phyloP scores from a whole-genome alignment of 164 flowering plant genomes.

The Kingdonia uniflora region DNA sequence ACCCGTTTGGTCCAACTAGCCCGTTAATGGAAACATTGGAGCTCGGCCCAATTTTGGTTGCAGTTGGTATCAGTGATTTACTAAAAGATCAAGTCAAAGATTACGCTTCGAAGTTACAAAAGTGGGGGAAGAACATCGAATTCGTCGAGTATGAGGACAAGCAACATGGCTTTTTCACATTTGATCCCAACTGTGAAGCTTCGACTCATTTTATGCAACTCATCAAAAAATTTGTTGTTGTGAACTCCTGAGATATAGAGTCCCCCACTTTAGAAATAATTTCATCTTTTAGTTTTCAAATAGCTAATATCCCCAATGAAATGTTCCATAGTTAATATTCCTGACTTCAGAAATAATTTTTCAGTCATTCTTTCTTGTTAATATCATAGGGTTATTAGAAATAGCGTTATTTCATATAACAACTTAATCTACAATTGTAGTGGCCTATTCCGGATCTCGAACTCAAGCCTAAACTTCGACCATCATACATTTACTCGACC shows the following conservation, averaged over 20 bases:
- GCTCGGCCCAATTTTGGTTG: conserved; percentile 49
- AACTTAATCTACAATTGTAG: too few relatives aligned
- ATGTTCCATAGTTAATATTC: too few relatives aligned
- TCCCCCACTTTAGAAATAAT: too few relatives aligned
- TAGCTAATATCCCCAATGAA: too few relatives aligned
- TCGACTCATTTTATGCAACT: conserved; percentile 30
- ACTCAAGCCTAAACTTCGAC: too few relatives aligned
- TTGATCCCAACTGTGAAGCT: conserved; percentile 36
- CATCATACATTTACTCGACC: too few relatives aligned
- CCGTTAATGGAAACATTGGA: conserved; percentile 23
- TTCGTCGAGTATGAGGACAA: conserved; percentile 54
- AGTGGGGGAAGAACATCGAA: conserved; percentile 49
- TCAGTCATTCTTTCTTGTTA: too few relatives aligned
- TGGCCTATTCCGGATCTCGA: too few relatives aligned
- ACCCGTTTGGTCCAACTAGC: conserved; percentile 56
- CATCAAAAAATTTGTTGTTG: conserved; percentile 39
- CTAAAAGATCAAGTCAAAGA: conserved; percentile 48
- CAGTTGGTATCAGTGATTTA: conserved; percentile 46
- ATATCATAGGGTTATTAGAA: too few relatives aligned
- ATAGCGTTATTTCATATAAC: too few relatives aligned
- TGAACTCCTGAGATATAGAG: conserved; percentile 19
- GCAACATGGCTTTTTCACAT: conserved; percentile 67
- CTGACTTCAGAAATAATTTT: too few relatives aligned
- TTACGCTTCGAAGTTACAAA: conserved; percentile 32
- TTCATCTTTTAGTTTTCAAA: too few relatives aligned